A percentile compares a stretch with the other conserved stretches of the same genome.
phyloP scores from a whole-genome alignment of 2,329 filamentous ascomycete species.

The Monosporascus sp. region DNA sequence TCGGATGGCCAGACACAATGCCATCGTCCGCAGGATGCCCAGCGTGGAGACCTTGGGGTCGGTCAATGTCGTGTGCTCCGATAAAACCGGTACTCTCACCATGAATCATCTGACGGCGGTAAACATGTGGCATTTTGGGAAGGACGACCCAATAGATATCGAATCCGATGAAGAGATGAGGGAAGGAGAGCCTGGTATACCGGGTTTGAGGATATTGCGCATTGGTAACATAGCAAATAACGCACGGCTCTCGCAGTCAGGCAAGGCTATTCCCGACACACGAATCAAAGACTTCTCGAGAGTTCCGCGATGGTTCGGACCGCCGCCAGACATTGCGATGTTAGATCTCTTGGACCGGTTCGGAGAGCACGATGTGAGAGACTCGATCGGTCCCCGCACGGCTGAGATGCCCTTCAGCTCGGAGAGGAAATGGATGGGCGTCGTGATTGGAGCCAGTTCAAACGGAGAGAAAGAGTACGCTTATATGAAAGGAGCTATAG shows the following conservation, averaged over 20 bases:
- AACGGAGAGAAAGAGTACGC: conserved; percentile 68
- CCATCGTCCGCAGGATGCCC: conserved; percentile 90
- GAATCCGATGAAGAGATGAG: conserved; percentile 49
- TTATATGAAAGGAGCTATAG: conserved; percentile 93
- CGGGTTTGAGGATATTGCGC: conserved; percentile 74
- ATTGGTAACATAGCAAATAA: conserved; percentile 98
- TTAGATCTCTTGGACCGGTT: conserved; percentile 88
- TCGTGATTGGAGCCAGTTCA: conserved; percentile 65
- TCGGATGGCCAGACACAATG: conserved; percentile 90
- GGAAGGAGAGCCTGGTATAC: conserved; percentile 61
- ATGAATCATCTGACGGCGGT: conserved; percentile 98
- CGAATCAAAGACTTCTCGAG: conserved; percentile 56
- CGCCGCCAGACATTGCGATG: conserved; percentile 96
- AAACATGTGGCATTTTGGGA: conserved; percentile 92
- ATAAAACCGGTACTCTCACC: conserved; percentile 94
- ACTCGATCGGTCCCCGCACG: conserved; percentile 74
- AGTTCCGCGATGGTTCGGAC: conserved; percentile 90
- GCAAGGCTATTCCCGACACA: conserved; percentile 76
- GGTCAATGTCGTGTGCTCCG: conserved; percentile 99
- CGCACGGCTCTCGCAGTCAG: conserved; percentile 70
- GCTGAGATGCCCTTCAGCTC: conserved; percentile 94
- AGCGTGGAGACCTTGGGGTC: conserved; percentile 96
- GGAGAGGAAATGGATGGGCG: conserved; percentile 98
- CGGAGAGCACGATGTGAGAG: conserved; percentile 84
- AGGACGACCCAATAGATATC: conserved; percentile 45